phyloP scores from a whole-genome alignment of 1,284 basidiomycete genomes.

The Leccinum solheimii region DNA sequence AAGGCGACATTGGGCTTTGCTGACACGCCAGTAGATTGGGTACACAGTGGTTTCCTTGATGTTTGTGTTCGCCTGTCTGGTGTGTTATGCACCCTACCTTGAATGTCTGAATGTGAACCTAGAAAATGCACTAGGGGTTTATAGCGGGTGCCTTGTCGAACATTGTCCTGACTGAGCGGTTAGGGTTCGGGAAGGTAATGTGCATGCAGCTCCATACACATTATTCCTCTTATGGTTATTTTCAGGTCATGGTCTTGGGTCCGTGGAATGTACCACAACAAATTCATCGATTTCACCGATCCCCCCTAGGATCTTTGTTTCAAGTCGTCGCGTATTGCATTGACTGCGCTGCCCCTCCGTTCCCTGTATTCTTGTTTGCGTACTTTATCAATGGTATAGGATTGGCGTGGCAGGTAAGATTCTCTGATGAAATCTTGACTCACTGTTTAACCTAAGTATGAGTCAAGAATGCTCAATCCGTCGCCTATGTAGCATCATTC shows the following conservation, averaged over 20 bases:
- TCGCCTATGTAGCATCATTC: conserved; percentile 28
- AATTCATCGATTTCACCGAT: not conserved
- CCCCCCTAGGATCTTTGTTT: conserved; percentile 30
- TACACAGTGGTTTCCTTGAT: conserved; percentile 27
- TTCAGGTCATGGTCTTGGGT: conserved; percentile 31
- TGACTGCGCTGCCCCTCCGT: conserved; percentile 58
- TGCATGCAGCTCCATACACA: not conserved
- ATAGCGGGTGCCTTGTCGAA: conserved; percentile 29
- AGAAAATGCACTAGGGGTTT: conserved; percentile 23
- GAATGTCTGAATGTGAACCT: not conserved
- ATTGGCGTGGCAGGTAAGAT: conserved; percentile 39
- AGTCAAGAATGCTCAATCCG: conserved; percentile 30
- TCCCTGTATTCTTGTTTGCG: conserved; percentile 57
- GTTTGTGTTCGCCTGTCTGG: conserved; percentile 30
- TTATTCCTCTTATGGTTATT: not conserved
- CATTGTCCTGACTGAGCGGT: conserved; percentile 17
- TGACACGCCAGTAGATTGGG: conserved; percentile 16
- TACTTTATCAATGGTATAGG: conserved; percentile 64
- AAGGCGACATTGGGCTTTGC: not conserved
- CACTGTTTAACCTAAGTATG: not conserved
- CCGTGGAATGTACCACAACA: conserved; percentile 1
- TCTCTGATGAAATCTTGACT: not conserved
- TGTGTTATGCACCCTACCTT: conserved; percentile 11
- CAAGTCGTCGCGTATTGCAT: conserved; percentile 50
- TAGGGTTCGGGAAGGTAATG: conserved; percentile 35